phyloP scores from a whole-genome alignment of 768 basidiomycete genomes.

The Tulasnella sp. region DNA sequence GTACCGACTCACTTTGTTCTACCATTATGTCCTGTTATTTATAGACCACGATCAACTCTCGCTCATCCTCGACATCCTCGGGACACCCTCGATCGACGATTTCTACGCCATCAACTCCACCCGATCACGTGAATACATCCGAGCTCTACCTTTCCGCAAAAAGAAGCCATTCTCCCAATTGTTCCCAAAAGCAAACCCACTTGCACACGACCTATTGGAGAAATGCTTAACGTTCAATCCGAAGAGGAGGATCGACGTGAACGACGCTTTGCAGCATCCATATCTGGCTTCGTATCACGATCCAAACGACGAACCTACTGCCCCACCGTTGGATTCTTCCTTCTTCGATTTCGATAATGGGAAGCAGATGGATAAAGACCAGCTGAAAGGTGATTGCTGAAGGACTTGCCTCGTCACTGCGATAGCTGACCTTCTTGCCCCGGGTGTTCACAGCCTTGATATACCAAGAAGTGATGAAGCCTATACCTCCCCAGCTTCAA shows the following conservation, averaged over 20 bases:
- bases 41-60: constrained; percentile 83
- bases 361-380: constrained; percentile 30
- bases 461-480: constrained; percentile 2
- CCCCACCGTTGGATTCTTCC: constrained; percentile 61
- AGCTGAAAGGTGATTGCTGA: constrained; percentile 27
- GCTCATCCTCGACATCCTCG: constrained; percentile 92
- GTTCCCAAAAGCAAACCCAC: constrained; percentile 81
- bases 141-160: constrained; percentile 89
- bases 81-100: constrained; percentile 94
- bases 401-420: neutral
- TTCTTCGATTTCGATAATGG: constrained; percentile 70
- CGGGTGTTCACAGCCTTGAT: neutral
- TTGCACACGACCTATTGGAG: constrained; percentile 69
- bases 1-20: neutral
- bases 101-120: constrained; percentile 94
- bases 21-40: neutral
- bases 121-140: constrained; percentile 89
- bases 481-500: neutral
- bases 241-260: constrained; percentile 77
- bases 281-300: constrained; percentile 90
- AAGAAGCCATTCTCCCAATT: constrained; percentile 69
- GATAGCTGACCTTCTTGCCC: too few relatives aligned
- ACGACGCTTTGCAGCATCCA: constrained; percentile 80
- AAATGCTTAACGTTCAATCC: constrained; percentile 80
- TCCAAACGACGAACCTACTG: constrained; percentile 78